These are phyloP conservation scores for Hanseniaspora nectarophila DNA, from an alignment of 805 yeast species.

Conservation along the genomic window DNA sequence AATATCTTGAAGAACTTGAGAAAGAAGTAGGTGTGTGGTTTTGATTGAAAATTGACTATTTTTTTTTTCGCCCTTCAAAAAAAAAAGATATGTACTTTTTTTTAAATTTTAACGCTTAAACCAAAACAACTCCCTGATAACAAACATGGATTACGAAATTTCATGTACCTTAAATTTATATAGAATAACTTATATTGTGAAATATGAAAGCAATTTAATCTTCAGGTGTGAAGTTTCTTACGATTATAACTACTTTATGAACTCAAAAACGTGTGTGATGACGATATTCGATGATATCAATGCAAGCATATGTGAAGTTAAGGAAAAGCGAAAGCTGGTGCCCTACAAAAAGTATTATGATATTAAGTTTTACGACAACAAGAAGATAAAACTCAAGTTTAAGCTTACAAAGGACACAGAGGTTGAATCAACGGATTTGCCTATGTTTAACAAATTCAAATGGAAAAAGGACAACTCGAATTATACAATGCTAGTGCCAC, in stretches of 20 bases:
- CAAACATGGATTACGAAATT: not conserved
- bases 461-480: not conserved
- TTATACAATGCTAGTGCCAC: not conserved
- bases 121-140: not conserved
- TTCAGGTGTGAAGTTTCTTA: not conserved
- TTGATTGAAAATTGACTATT: not conserved
- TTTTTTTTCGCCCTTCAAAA: not conserved
- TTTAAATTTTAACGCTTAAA: not conserved
- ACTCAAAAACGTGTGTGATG: not conserved
- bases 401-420: not conserved
- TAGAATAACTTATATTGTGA: not conserved
- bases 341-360: not conserved
- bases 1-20: slow-evolving; percentile 22
- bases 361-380: not conserved
- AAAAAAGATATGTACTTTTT: too few relatives aligned
- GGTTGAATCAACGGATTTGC: not conserved
- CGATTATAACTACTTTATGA: not conserved
- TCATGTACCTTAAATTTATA: not conserved
- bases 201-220: not conserved
- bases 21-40: not conserved
- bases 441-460: not conserved
- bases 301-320: not conserved
- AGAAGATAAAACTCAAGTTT: not conserved
- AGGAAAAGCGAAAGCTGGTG: not conserved
- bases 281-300: not conserved